A percentile compares a stretch with the other conserved stretches of the same genome.
Evolutionary conservation across 768 basidiomycete species (phyloP).

Genomic region (Trametes maxima): DNA sequence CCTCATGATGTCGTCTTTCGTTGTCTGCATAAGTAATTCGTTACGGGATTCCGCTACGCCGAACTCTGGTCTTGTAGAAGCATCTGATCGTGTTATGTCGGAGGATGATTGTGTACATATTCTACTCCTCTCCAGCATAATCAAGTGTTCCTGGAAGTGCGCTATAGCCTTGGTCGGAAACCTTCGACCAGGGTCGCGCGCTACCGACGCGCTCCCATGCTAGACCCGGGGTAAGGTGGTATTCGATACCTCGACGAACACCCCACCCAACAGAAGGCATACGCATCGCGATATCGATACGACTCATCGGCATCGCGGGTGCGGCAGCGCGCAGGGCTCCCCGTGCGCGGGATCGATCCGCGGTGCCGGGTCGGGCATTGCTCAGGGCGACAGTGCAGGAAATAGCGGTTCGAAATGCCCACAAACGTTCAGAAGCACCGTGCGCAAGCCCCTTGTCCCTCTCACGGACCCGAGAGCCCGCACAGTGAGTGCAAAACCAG

Average conservation of each 20-base stretch:
- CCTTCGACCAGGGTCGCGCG: too few species aligned
- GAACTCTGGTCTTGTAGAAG: constrained; percentile 17
- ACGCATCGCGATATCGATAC: constrained; percentile 2
- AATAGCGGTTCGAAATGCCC: constrained; percentile 17
- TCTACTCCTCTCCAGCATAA: constrained; percentile 13
- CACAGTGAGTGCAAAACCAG: background rate
- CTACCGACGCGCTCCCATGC: too few species aligned
- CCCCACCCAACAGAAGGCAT: background rate
- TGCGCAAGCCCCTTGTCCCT: background rate
- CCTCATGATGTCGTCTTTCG: background rate
- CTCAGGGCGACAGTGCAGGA: background rate
- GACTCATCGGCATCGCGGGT: background rate
- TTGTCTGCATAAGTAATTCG: background rate
- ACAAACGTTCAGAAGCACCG: background rate
- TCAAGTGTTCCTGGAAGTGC: background rate
- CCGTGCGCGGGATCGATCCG: constrained; percentile 6
- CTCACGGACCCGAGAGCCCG: constrained; percentile 2
- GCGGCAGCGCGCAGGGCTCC: background rate
- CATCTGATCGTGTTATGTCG: constrained; percentile 12
- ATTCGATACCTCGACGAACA: too few species aligned
- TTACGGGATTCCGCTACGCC: constrained; percentile 7
- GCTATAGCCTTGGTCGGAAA: too few species aligned
- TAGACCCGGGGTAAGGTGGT: too few species aligned
- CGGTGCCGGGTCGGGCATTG: background rate
- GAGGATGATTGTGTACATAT: constrained; percentile 17